phyloP scores from a whole-genome alignment of 2,329 filamentous ascomycete genomes.

The Trichoderma sp. region DNA sequence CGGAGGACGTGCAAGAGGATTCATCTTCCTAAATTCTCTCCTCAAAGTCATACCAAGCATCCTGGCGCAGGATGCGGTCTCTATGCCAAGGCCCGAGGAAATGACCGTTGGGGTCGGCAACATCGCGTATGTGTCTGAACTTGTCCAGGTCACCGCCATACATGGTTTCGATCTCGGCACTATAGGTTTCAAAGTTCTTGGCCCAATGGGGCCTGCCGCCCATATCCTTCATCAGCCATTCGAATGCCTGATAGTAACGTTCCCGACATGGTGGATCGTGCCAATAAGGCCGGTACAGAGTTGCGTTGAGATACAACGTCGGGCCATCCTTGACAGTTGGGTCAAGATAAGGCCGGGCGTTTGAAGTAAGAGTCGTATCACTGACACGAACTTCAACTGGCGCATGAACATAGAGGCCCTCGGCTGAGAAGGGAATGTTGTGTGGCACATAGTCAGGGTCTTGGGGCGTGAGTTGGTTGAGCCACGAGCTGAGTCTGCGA shows the following conservation, averaged over 20 bases:
- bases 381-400: conserved; percentile 88
- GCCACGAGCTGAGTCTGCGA: conserved; percentile 79
- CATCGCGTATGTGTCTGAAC: conserved; percentile 68
- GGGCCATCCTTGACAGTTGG: conserved; percentile 68
- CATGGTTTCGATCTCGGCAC: conserved; percentile 62
- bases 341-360: conserved; percentile 59
- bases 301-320: conserved; percentile 87
- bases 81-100: conserved; percentile 92
- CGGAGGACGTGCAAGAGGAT: conserved; percentile 27
- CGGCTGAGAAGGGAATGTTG: conserved; percentile 77
- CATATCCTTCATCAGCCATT: conserved; percentile 85
- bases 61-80: conserved; percentile 57
- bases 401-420: conserved; percentile 81
- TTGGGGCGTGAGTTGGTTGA: conserved; percentile 63
- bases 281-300: conserved; percentile 80
- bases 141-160: conserved; percentile 68
- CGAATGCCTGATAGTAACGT: conserved; percentile 86
- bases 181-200: conserved; percentile 76
- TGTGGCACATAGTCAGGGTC: conserved; percentile 66
- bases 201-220: conserved; percentile 87
- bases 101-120: conserved; percentile 78
- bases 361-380: conserved; percentile 56
- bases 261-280: conserved; percentile 73
- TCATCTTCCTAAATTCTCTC: conserved; percentile 35
- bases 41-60: conserved; percentile 38